Evolutionary conservation across 1,284 basidiomycete genomes (phyloP).

Genomic region (Somion occarium): DNA sequence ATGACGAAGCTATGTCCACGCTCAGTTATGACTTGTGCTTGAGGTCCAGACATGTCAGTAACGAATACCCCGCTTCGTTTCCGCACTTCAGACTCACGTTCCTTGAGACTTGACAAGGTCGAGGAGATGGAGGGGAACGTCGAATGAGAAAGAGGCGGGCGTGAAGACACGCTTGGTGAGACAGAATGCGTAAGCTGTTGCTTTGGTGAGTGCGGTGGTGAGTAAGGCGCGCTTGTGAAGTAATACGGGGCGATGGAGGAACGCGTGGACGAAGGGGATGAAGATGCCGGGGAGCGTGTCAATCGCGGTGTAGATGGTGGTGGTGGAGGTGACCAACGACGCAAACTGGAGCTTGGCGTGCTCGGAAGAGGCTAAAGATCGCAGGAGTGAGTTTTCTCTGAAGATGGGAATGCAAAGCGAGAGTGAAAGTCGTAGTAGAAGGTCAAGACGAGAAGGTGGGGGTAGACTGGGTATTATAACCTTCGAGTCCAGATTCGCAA

Average conservation of each 20-base stretch:
- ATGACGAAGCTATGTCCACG: conserved; percentile 7
- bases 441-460: neutral
- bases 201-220: neutral
- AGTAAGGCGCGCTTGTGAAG: conserved; percentile 6
- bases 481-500: too few relatives aligned
- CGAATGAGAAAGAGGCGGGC: conserved; percentile 17
- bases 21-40: neutral
- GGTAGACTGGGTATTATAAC: neutral
- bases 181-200: conserved; percentile 6
- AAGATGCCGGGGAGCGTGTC: conserved; percentile 10
- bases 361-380: conserved; percentile 12
- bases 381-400: conserved; percentile 1
- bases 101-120: conserved; percentile 25
- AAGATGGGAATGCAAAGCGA: neutral
- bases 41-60: conserved; percentile 8
- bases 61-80: conserved; percentile 25
- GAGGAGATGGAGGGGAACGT: conserved; percentile 29
- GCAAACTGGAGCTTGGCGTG: conserved; percentile 2
- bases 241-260: conserved; percentile 7
- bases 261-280: conserved; percentile 12
- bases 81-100: conserved; percentile 21
- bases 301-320: conserved; percentile 13
- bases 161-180: conserved; percentile 8
- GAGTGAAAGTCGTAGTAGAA: neutral
- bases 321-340: conserved; percentile 5